These are phyloP conservation scores for Auricularia auricula-judae DNA, from an alignment of 768 basidiomycete species.

Conservation along the genomic window DNA sequence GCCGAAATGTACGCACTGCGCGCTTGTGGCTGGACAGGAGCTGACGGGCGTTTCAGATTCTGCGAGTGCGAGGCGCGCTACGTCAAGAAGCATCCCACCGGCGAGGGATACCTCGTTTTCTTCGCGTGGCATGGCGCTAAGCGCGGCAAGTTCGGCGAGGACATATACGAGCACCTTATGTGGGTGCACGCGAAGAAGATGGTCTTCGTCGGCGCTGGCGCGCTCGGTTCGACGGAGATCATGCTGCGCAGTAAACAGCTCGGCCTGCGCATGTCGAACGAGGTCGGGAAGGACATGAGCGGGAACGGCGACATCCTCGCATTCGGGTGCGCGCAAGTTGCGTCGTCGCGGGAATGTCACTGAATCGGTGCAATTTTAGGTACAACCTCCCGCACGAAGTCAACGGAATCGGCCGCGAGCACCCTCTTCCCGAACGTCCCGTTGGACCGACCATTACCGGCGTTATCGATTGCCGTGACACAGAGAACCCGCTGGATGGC, in stretches of 20 bases:
- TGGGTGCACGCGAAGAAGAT: background rate
- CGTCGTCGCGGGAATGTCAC: background rate
- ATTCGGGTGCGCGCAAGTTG: background rate
- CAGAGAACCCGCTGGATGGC: constrained; percentile 3
- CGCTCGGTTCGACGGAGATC: constrained; percentile 3
- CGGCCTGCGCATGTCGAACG: background rate
- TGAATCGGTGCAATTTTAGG: background rate
- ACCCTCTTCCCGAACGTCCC: background rate
- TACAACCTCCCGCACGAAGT: constrained; percentile 1
- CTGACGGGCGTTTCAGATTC: constrained; percentile 1
- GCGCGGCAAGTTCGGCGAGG: background rate
- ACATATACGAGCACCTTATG: background rate
- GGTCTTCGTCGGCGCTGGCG: background rate
- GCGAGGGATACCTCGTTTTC: background rate
- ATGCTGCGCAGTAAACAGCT: constrained; percentile 3
- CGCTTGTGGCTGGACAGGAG: background rate
- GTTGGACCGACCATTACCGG: constrained; percentile 2
- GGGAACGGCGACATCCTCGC: constrained; percentile 2
- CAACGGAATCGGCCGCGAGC: background rate
- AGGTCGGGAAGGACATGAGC: background rate
- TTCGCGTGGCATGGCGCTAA: background rate
- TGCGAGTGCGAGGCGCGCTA: constrained; percentile 5
- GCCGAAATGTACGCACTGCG: background rate
- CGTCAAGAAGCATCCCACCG: background rate
- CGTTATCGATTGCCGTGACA: constrained; percentile 5